These are phyloP conservation scores for Ogataea pini DNA, from an alignment of 805 yeast species.

Conservation along the genomic window DNA sequence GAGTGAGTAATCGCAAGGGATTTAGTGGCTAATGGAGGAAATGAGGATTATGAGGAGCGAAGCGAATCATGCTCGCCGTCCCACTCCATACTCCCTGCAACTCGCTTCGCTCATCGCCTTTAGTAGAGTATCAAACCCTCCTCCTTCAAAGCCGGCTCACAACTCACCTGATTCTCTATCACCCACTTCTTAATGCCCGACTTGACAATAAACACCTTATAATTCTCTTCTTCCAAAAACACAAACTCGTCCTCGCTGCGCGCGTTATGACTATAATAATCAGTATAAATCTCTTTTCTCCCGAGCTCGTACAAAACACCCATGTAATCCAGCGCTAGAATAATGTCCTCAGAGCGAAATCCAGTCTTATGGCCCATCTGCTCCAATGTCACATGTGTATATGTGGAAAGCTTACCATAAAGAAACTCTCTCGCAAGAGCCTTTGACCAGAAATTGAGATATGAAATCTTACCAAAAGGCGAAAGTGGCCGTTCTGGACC, in stretches of 20 bases:
- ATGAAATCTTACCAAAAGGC: constrained; percentile 74
- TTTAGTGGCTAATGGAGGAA: no score
- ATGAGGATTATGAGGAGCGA: background rate
- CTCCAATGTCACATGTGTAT: constrained; percentile 41
- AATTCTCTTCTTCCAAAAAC: constrained; percentile 27
- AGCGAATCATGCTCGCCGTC: background rate
- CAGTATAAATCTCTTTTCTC: constrained; percentile 26
- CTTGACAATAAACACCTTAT: constrained; percentile 28
- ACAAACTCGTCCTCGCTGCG: constrained; percentile 21
- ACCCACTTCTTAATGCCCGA: constrained; percentile 32
- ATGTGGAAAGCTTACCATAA: constrained; percentile 39
- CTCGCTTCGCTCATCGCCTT: background rate
- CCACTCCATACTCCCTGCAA: background rate
- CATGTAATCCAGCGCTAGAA: constrained; percentile 61
- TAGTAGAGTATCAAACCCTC: constrained; percentile 31
- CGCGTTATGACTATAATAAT: constrained; percentile 31
- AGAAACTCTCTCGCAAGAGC: constrained; percentile 45
- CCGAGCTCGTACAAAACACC: constrained; percentile 38
- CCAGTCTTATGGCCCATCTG: constrained; percentile 60
- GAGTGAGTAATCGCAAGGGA: no score
- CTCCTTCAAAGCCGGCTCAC: constrained; percentile 20
- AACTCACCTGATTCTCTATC: constrained; percentile 23
- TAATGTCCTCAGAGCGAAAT: constrained; percentile 61
- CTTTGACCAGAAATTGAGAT: constrained; percentile 74
- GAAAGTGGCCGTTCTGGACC: constrained; percentile 95